Evolutionary conservation across 805 yeast species (phyloP), one percentile per base, ranked within the genome.

Genomic region (Schwanniomyces vanrijiae): DNA sequence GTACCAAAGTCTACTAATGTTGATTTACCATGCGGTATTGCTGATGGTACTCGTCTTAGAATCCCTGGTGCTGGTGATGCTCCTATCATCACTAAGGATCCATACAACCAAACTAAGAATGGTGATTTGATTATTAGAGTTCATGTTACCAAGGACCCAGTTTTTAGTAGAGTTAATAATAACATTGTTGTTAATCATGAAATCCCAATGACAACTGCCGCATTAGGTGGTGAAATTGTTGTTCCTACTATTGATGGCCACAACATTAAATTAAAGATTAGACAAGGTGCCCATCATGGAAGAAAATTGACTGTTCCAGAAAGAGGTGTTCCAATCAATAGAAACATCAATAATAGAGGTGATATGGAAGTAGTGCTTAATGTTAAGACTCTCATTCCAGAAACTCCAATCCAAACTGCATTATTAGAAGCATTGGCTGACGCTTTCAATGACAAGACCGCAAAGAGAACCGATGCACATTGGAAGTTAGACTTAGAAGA

Each of bases 371-470:
- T 94, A 14, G 73, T 81, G 10, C 77, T 90, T 55, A 81, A 82
- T 42, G 86, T 94, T 14, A 80, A 81, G 57, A 82, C 90, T 3
- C 71, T 84, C 55, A 79, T 83, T 47, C 96, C 98, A 2, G 77
- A 78, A 46, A 85, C 88, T 20, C 88, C 92, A 11, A 85, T 94
- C 1, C 96, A 94, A 65, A 85, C 84, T 10, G 95, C 95, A 24
- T 72, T 94, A 46, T 76, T 95, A 59, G 99, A 94, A 64, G 96
- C 97, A 0, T 76, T 94, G 52, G 99, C 99, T 1, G 97, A 90
- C 61, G 86, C 96, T 2, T 79, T 86, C 42, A 82, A 87, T 48
- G 99, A 94, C 64, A 74, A 75, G 37, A 77, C 75, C 20, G 99
- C 99, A 3, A 86, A 79, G 55, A 75, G 95, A 53, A 73, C 84